Evolutionary conservation across 192 early-diverging fungal genomes (phyloP), one percentile per base, ranked within the genome.

Genomic region (Mycoemilia scoparia): DNA sequence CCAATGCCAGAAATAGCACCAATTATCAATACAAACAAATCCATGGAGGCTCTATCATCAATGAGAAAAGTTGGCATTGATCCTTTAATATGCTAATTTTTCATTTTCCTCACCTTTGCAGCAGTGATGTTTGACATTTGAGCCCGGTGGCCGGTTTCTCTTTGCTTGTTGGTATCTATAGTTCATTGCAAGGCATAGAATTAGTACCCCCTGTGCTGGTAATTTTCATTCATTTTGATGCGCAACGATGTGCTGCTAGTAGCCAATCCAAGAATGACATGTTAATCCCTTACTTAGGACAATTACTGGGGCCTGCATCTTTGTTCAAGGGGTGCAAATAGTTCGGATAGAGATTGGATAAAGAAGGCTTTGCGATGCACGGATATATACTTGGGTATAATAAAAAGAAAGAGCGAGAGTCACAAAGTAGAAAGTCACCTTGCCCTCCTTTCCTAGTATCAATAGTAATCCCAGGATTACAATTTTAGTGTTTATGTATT

Each of bases 81-180:
- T n/a, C n/a, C n/a, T n/a, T n/a, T 11, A 28, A n/a, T n/a, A 11
- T 28, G 11, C 27, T 11, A 28, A 28, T 11, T 28, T 11, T 28
- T n/a, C 16, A 36, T 40, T 21, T 62, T 86, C 84, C n/a, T n/a
- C n/a, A n/a, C n/a, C 76, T 98, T 98, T 44, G 89, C 90, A 10
- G 93, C 88, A 31, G 77, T 78, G 53, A 98, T 96, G 66, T 98
- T 98, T 49, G 88, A 92, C 57, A 79, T 64, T 54, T 98, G 93
- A 33, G 93, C 93, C 58, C 90, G 91, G 51, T 84, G 79, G 11
- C 93, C 93, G 49, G 68, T 77, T 63, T 98, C 88, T 50, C 93
- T 70, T 67, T 98, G 78, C 71, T 77, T 74, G 63, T 74, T 82
- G 32, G 76, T 84, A 54, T 87, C 71, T 76, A 54, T 2, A 7